Evolutionary conservation across 768 basidiomycete species (phyloP).

Genomic region (Podaxis sp.): DNA sequence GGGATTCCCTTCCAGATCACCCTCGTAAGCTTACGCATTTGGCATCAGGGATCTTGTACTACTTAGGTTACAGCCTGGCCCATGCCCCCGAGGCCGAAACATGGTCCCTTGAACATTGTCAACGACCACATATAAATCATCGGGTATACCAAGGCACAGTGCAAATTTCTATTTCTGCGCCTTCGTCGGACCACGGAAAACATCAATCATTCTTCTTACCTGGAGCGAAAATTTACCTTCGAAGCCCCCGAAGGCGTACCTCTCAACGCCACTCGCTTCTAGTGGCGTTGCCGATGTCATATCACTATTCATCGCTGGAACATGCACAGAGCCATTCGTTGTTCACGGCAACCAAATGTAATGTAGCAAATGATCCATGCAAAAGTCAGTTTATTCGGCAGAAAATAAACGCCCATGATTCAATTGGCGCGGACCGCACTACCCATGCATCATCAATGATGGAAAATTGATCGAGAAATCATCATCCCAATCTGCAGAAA

Average conservation of each 20-base stretch:
- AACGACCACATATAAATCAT: neutral
- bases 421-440: neutral
- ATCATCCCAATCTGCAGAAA: constrained; percentile 50
- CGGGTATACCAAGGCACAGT: neutral
- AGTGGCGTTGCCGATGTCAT: neutral
- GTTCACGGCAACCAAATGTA: neutral
- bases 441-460: constrained; percentile 12
- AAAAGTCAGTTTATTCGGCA: neutral
- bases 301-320: neutral
- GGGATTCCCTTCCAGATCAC: neutral
- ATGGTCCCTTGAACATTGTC: neutral
- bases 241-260: neutral
- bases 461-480: constrained; percentile 44
- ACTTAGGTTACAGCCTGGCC: neutral
- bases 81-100: neutral
- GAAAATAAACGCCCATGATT: neutral
- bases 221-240: neutral
- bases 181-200: neutral
- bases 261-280: neutral
- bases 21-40: neutral
- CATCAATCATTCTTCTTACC: neutral
- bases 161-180: neutral
- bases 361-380: neutral
- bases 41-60: neutral
- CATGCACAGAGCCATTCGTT: neutral